Percentiles rank a stretch among this genome's conserved stretches.
Conservation (phyloP, 202 grass and related monocot species). For the Brachypodium distachyon region DNA sequence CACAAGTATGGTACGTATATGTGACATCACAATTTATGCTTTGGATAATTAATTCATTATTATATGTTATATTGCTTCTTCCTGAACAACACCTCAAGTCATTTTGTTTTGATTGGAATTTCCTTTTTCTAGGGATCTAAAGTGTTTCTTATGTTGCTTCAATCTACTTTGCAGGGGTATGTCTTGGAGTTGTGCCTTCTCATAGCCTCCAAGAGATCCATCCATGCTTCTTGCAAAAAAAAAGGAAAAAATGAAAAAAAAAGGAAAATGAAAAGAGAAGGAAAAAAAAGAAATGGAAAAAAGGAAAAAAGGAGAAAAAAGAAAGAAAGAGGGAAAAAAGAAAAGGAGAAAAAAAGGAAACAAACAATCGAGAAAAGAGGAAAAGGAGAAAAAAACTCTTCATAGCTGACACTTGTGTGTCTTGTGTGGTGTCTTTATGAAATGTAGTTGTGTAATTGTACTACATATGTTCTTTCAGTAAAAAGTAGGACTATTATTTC, state of each 20-base stretch:
- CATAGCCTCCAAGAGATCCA: neutral
- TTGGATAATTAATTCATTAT: neutral
- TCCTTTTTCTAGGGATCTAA: neutral
- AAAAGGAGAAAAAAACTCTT: neutral
- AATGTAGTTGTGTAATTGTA: neutral
- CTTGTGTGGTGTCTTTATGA: neutral
- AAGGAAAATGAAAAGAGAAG: neutral
- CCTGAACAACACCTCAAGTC: no score
- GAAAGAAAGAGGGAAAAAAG: no score
- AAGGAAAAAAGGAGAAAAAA: no score
- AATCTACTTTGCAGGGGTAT: neutral
- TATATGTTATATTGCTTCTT: neutral
- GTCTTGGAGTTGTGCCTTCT: neutral
- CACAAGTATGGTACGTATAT: neutral
- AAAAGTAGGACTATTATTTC: neutral
- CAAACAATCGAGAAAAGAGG: neutral
- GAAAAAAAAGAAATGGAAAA: neutral
- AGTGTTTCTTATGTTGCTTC: neutral
- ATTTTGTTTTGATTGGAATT: neutral
- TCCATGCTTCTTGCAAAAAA: neutral
- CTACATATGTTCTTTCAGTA: neutral
- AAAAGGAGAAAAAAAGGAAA: neutral
- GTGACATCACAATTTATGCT: neutral
- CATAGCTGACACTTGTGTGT: neutral
- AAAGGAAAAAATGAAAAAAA: neutral